Percentiles rank a stretch among this genome's conserved stretches.
These are phyloP conservation scores for Talaromyces verruculosus DNA, from an alignment of 2,329 filamentous ascomycete species.

Conservation along the genomic window DNA sequence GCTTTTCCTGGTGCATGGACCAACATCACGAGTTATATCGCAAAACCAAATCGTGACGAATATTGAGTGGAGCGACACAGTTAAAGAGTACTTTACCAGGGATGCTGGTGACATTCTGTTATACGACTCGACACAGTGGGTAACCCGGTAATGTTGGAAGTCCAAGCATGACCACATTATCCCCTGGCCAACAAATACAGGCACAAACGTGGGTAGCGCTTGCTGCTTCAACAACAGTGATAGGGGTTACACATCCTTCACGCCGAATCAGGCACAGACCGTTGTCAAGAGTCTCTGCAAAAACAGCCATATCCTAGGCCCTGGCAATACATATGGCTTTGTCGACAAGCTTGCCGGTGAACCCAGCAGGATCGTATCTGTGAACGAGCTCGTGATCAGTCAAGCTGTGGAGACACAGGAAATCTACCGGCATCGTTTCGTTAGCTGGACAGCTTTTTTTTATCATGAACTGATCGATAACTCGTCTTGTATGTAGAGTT, in stretches of 20 bases:
- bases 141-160: not conserved
- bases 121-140: conserved; percentile 5
- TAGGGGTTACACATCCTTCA: not conserved
- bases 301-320: not conserved
- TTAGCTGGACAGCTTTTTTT: too few relatives aligned
- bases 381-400: not conserved
- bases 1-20: conserved; percentile 40
- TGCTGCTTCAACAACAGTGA: not conserved
- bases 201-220: not conserved
- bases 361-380: not conserved
- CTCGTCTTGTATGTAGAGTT: too few relatives aligned
- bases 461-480: too few relatives aligned
- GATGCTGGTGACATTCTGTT: not conserved
- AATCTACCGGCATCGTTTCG: too few relatives aligned
- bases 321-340: not conserved
- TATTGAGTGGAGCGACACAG: not conserved
- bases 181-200: not conserved
- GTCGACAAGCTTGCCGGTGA: not conserved
- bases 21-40: conserved; percentile 38
- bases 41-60: not conserved
- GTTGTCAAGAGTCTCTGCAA: not conserved
- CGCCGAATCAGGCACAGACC: not conserved
- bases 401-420: not conserved
- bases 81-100: not conserved
- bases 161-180: not conserved